These are phyloP conservation scores for Vaccinium myrtillus DNA, from an alignment of 148 eudicot species.

Conservation along the genomic window DNA sequence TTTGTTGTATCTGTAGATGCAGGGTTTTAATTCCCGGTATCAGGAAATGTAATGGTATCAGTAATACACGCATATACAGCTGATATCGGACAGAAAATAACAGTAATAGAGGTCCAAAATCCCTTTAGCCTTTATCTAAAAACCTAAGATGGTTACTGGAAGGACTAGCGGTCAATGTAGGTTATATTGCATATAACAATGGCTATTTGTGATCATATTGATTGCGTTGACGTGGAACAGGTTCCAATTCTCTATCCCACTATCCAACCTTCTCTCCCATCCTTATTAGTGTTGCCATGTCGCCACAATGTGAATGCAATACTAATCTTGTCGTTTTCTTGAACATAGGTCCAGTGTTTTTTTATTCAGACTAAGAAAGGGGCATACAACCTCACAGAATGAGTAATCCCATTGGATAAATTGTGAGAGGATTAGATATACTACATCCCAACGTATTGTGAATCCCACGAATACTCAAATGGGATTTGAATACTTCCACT, in stretches of 20 bases:
- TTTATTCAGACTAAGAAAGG: background rate
- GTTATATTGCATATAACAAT: background rate
- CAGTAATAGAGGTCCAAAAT: too few relatives aligned
- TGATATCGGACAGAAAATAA: too few relatives aligned
- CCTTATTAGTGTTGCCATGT: background rate
- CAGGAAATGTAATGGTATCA: too few relatives aligned
- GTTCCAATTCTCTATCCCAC: background rate
- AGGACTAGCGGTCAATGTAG: background rate
- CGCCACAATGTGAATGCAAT: background rate
- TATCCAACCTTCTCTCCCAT: background rate
- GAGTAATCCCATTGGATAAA: background rate
- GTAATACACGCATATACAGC: too few relatives aligned
- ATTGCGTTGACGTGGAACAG: background rate
- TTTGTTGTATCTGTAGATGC: background rate
- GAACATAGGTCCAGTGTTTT: background rate
- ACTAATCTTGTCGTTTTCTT: background rate
- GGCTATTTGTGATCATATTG: background rate
- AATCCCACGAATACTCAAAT: background rate
- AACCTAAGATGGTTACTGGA: background rate
- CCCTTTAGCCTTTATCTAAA: too few relatives aligned
- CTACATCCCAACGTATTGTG: background rate
- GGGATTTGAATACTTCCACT: background rate
- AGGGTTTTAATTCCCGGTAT: too few relatives aligned
- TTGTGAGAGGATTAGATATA: background rate
- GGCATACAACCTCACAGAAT: background rate